Evolutionary conservation across 1,139 yeast genomes (phyloP).

Genomic region (Scheffersomyces stambukii): DNA sequence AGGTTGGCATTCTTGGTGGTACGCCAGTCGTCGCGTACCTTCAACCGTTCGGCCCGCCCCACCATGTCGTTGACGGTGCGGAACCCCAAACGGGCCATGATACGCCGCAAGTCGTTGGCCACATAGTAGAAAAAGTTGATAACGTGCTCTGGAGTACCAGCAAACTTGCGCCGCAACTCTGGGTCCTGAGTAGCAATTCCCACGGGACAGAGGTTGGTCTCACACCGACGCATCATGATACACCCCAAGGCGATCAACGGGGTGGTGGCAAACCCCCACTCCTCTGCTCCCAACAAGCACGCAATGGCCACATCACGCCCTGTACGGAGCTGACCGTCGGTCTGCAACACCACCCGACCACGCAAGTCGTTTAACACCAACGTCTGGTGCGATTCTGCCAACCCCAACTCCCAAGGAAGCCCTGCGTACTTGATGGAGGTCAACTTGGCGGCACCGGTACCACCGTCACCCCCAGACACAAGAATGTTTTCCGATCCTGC

Average conservation of each 20-base stretch:
- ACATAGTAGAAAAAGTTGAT: slow-evolving; percentile 95
- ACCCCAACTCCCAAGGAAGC: slow-evolving; percentile 97
- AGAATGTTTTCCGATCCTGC: slow-evolving; percentile 96
- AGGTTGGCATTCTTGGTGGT: slow-evolving; percentile 88
- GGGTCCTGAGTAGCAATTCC: slow-evolving; percentile 99
- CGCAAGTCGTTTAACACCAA: slow-evolving; percentile 91
- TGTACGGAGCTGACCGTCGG: slow-evolving; percentile 96
- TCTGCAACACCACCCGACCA: slow-evolving; percentile 92
- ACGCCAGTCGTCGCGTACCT: slow-evolving; percentile 79
- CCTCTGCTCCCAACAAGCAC: slow-evolving; percentile 94
- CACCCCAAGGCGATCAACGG: slow-evolving; percentile 98
- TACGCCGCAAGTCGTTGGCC: slow-evolving; percentile 84
- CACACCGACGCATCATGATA: slow-evolving; percentile 93
- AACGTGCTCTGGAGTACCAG: slow-evolving; percentile 97
- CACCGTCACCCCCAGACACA: slow-evolving; percentile 98
- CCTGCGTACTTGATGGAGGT: slow-evolving; percentile 97
- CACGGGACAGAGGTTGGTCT: slow-evolving; percentile 90
- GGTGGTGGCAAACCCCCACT: slow-evolving; percentile 97
- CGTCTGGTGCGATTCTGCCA: slow-evolving; percentile 98
- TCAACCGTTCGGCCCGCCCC: slow-evolving; percentile 89
- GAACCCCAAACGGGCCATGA: slow-evolving; percentile 94
- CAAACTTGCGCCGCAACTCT: slow-evolving; percentile 82
- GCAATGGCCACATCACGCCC: slow-evolving; percentile 97
- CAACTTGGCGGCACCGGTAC: slow-evolving; percentile 99
- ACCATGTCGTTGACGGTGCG: slow-evolving; percentile 97